These are phyloP conservation scores for Pseudozyma thailandica DNA, from an alignment of 1,284 basidiomycete genomes.

Conservation along the genomic window DNA sequence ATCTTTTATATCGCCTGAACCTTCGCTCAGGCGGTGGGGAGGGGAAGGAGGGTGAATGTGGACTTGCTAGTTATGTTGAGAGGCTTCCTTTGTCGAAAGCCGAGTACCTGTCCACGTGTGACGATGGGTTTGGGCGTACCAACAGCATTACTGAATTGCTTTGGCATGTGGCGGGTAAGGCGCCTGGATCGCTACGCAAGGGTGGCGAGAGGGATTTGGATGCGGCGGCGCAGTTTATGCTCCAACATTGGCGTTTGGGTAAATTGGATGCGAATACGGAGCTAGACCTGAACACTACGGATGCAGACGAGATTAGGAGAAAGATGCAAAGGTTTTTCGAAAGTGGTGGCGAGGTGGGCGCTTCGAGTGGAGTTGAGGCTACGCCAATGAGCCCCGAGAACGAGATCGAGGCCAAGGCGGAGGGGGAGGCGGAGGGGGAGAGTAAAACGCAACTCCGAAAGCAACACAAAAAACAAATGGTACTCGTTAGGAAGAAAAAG, in stretches of 20 bases:
- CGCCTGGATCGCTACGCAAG: slow-evolving; percentile 58
- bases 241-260: slow-evolving; percentile 61
- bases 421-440: background rate
- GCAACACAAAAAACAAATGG: slow-evolving; percentile 16
- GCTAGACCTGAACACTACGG: slow-evolving; percentile 51
- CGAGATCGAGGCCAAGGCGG: background rate
- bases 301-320: slow-evolving; percentile 2
- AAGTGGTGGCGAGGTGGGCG: background rate
- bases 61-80: slow-evolving; percentile 19
- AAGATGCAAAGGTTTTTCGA: slow-evolving; percentile 11
- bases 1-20: slow-evolving; percentile 88
- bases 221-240: slow-evolving; percentile 57
- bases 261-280: slow-evolving; percentile 53
- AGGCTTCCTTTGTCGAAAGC: slow-evolving; percentile 25
- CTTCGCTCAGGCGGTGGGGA: slow-evolving; percentile 66
- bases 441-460: slow-evolving; percentile 38
- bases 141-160: slow-evolving; percentile 54
- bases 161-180: slow-evolving; percentile 47
- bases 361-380: background rate
- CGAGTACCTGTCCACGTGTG: slow-evolving; percentile 24
- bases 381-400: background rate
- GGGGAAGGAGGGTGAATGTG: background rate
- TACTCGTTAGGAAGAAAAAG: slow-evolving; percentile 21
- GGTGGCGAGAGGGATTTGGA: slow-evolving; percentile 55
- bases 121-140: slow-evolving; percentile 32